Conservation (phyloP, 2,329 filamentous ascomycete species). For the Monilinia vaccinii-corymbosi region DNA sequence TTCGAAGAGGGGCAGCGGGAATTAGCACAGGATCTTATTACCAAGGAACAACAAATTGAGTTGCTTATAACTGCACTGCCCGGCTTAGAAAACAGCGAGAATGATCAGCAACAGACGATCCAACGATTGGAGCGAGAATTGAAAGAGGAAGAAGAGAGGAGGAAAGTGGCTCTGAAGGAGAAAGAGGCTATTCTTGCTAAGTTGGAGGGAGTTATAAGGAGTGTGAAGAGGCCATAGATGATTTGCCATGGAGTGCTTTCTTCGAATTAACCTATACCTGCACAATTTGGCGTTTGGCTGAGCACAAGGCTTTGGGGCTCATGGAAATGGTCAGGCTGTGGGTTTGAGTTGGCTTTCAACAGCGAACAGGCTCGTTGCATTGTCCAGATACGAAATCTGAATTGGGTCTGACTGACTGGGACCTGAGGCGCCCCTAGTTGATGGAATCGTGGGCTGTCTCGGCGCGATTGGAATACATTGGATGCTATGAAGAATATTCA, state of each 20-base stretch:
- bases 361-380: not conserved
- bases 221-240: slow-evolving; percentile 48
- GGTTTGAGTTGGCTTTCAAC: not conserved
- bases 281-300: slow-evolving; percentile 13
- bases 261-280: not conserved
- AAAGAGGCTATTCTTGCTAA: slow-evolving; percentile 51
- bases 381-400: not conserved
- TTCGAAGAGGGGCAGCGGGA: slow-evolving; percentile 62
- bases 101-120: slow-evolving; percentile 62
- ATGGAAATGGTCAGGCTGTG: not conserved
- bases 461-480: slow-evolving; percentile 27
- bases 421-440: slow-evolving; percentile 86
- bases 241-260: not conserved
- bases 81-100: slow-evolving; percentile 68
- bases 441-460: slow-evolving; percentile 80
- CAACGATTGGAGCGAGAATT: slow-evolving; percentile 57
- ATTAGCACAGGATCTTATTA: slow-evolving; percentile 64
- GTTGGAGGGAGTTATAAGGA: slow-evolving; percentile 52
- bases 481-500: not conserved
- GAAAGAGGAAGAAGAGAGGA: slow-evolving; percentile 51
- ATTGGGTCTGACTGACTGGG: slow-evolving; percentile 59
- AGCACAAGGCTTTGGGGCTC: not conserved
- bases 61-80: slow-evolving; percentile 65
- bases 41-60: slow-evolving; percentile 79
- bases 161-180: slow-evolving; percentile 54